phyloP scores from a whole-genome alignment of 169 alveolate genomes.

The Cryptosporidium ryanae region DNA sequence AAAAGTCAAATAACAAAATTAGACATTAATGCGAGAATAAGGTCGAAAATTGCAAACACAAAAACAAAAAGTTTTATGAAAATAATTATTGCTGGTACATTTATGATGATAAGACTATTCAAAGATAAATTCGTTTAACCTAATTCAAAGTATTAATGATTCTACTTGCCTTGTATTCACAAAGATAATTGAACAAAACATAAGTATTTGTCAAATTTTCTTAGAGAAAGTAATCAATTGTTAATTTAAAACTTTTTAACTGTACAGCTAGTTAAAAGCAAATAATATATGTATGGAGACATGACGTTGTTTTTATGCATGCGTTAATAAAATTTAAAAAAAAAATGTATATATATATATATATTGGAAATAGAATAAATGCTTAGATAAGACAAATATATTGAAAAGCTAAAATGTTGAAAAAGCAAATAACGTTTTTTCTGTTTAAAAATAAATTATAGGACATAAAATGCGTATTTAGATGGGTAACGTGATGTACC shows the following conservation, averaged over 20 bases:
- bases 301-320: not conserved
- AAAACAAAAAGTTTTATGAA: not conserved
- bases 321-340: too few relatives aligned
- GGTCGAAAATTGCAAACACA: not conserved
- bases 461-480: too few relatives aligned
- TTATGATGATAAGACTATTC: slow-evolving; percentile 20
- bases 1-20: too few relatives aligned
- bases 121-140: slow-evolving; percentile 18
- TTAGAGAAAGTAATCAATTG: not conserved
- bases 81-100: slow-evolving; percentile 38
- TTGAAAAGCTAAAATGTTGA: too few relatives aligned
- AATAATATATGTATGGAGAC: not conserved
- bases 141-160: slow-evolving; percentile 8
- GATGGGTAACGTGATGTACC: not conserved
- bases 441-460: too few relatives aligned
- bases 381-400: too few relatives aligned
- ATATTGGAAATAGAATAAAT: too few relatives aligned
- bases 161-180: slow-evolving; percentile 55
- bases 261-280: too few relatives aligned
- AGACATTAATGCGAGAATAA: not conserved
- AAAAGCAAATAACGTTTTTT: too few relatives aligned
- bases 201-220: slow-evolving; percentile 4
- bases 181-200: slow-evolving; percentile 4
- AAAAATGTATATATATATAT: too few relatives aligned
- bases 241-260: not conserved